Evolutionary conservation across 257 asterid genomes (phyloP).

Genomic region (Cruciata laevipes): DNA sequence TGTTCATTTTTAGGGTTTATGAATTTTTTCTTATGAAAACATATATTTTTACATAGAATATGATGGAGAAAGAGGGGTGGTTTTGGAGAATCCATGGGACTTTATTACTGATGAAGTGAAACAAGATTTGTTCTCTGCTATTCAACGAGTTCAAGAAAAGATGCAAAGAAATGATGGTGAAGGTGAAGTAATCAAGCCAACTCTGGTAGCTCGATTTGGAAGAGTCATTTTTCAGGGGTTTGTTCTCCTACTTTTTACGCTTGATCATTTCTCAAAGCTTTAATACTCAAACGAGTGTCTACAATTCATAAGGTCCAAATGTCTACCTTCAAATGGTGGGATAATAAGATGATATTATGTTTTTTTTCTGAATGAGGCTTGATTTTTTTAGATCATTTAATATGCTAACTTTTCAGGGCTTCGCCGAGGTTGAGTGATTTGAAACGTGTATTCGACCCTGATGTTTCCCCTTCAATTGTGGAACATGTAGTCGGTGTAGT

Average conservation of each 20-base stretch:
- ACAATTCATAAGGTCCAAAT: no score
- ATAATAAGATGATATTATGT: neutral
- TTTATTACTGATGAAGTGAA: conserved; percentile 29
- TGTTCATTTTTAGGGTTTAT: neutral
- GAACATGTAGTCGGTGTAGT: conserved; percentile 26
- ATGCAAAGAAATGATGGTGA: conserved; percentile 18
- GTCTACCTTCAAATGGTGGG: no score
- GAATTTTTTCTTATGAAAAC: neutral
- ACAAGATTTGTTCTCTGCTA: conserved; percentile 34
- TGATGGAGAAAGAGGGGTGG: conserved; percentile 14
- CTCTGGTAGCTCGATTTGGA: conserved; percentile 39
- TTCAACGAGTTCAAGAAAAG: conserved; percentile 27
- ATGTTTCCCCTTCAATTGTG: conserved; percentile 29
- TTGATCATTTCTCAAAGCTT: neutral
- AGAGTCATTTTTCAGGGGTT: conserved; percentile 38
- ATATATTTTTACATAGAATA: no score
- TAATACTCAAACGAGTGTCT: no score
- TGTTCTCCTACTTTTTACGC: conserved; percentile 18
- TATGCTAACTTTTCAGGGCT: conserved; percentile 23
- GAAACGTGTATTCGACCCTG: conserved; percentile 31
- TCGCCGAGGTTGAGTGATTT: conserved; percentile 18
- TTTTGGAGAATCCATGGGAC: conserved; percentile 30
- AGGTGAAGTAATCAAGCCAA: conserved; percentile 29
- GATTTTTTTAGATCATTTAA: neutral
- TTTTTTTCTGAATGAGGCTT: neutral